Evolutionary conservation across 2,329 filamentous ascomycete species (phyloP).

Genomic region (Phialophora macrospora): DNA sequence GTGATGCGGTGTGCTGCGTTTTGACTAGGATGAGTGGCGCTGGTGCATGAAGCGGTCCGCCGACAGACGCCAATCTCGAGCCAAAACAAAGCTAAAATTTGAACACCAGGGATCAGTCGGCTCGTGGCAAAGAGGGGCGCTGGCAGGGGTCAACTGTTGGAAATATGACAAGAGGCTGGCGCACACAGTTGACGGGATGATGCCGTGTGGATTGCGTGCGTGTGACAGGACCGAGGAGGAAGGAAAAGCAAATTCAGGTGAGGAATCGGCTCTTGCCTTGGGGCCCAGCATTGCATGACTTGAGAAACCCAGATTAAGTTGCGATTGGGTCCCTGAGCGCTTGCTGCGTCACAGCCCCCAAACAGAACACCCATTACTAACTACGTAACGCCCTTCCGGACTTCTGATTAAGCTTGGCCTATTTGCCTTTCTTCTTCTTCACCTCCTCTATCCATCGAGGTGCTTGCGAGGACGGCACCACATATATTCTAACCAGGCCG

Average conservation of each 20-base stretch:
- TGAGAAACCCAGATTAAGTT: not conserved
- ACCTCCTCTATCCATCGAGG: slow-evolving; percentile 81
- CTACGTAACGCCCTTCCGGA: too few species aligned
- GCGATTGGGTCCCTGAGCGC: slow-evolving; percentile 1
- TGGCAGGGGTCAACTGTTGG: slow-evolving; percentile 12
- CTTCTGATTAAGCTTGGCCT: not conserved
- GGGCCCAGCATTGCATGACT: not conserved
- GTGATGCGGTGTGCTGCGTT: slow-evolving; percentile 29
- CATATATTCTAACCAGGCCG: slow-evolving; percentile 78
- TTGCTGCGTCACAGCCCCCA: not conserved
- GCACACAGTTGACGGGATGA: not conserved
- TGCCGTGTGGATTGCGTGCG: not conserved
- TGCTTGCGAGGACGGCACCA: slow-evolving; percentile 74
- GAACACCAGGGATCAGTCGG: slow-evolving; percentile 15
- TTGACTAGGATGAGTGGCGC: slow-evolving; percentile 23
- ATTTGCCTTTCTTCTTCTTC: slow-evolving; percentile 68
- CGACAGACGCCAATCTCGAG: slow-evolving; percentile 24
- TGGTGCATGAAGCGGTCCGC: slow-evolving; percentile 25
- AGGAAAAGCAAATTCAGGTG: slow-evolving; percentile 1
- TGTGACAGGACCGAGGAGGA: not conserved
- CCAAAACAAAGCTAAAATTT: slow-evolving; percentile 14
- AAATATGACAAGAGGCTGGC: not conserved
- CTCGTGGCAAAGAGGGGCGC: slow-evolving; percentile 24
- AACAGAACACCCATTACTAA: too few species aligned
- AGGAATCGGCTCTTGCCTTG: not conserved